Conservation (phyloP, 805 yeast genomes). For the Tetrapisispora namnaoensis region DNA sequence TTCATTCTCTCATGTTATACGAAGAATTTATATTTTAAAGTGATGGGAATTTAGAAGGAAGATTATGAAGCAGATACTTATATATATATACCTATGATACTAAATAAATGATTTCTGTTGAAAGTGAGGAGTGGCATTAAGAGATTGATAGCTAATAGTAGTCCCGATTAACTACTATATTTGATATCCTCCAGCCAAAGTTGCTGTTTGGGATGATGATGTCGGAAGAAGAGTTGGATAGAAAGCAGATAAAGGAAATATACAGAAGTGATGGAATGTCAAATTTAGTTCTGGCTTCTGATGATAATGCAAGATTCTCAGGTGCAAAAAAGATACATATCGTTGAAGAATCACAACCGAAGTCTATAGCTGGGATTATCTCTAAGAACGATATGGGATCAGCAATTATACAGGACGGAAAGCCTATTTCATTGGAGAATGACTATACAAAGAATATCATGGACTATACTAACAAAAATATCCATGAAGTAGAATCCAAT, state of each 20-base stretch:
- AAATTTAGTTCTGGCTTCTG: slow-evolving; percentile 57
- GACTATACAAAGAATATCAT: neutral
- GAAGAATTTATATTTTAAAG: too few relatives aligned
- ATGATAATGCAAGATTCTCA: slow-evolving; percentile 40
- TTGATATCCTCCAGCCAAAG: too few relatives aligned
- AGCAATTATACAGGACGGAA: neutral
- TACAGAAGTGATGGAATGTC: slow-evolving; percentile 69
- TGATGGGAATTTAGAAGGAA: too few relatives aligned
- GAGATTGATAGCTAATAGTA: too few relatives aligned
- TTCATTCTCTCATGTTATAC: too few relatives aligned
- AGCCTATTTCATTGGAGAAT: neutral
- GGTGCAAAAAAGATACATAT: slow-evolving; percentile 33
- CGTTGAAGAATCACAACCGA: slow-evolving; percentile 54
- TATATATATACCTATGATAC: too few relatives aligned
- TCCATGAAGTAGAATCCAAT: neutral
- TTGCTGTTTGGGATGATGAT: neutral
- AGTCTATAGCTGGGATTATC: slow-evolving; percentile 62
- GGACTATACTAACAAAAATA: slow-evolving; percentile 2
- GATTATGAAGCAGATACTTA: too few relatives aligned
- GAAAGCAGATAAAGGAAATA: slow-evolving; percentile 23
- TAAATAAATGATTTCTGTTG: too few relatives aligned
- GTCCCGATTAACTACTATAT: too few relatives aligned
- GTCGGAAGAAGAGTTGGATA: slow-evolving; percentile 6
- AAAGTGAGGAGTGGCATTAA: too few relatives aligned
- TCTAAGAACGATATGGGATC: slow-evolving; percentile 60